Evolutionary conservation across 495 filamentous ascomycete genomes (phyloP), one percentile per base, ranked within the genome.

Genomic region (Jackrogersella multiformis): DNA sequence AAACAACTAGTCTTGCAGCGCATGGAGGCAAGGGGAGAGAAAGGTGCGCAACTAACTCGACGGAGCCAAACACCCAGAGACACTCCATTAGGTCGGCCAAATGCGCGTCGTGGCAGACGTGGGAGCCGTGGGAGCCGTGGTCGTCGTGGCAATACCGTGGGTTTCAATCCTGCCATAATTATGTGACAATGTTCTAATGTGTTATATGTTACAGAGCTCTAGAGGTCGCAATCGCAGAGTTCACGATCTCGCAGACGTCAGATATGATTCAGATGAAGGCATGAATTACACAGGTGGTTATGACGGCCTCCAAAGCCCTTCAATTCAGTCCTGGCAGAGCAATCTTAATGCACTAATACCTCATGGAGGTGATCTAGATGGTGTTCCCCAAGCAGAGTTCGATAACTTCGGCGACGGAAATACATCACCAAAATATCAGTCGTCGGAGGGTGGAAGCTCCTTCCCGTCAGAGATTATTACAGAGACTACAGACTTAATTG

Each of bases 11-110:
- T 96, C 26, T 84, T 87, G 1, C 87, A 90, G 36, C 86, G 93
- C 20, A 83, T 93, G 81, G 79, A 81, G 4, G 81, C 86, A 41
- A 95, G 94, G 76, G 87, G 92, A 24, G 82, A 85, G 52, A 91
- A 86, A 80, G 62, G 78, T 60, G 28, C 41, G 56, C 24, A 77
- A 53, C 36, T 64, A 42, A 48, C 76, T 60, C 44, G 48, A 49
- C 67, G 42, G 9, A 56, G 23, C 35, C 58, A 65, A 39, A 41
- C 57, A 3, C 53, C 64, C 9, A 41, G 30, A 36, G 46, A 46
- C 7, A 7, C 56, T 20, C n/a, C 54, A 20, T 26, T 18, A 1
- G 42, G 36, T 20, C 41, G 23, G 18, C 3, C 21, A 7, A 13
- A 32, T 15, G 23, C 44, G 24, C 55, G 55, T 56, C 64, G 62